A percentile compares a stretch with the other conserved stretches of the same genome.
These are phyloP conservation scores for Kwoniella dejecticola DNA, from an alignment of 768 basidiomycete species.

Conservation along the genomic window DNA sequence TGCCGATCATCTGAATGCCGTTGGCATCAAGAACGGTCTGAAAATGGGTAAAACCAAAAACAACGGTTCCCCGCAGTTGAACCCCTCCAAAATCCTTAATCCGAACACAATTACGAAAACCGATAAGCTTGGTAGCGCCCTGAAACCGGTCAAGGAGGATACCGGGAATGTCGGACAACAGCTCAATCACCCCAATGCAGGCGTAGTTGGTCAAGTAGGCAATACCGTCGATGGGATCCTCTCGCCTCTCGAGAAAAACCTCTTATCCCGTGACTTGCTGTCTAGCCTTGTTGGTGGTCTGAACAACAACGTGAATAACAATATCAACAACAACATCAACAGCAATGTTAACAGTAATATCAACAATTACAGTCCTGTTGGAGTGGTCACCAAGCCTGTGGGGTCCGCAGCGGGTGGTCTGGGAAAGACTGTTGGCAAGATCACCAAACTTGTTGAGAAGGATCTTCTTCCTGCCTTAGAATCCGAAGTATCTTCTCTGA, in stretches of 20 bases:
- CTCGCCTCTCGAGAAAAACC: conserved; percentile 1
- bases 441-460: background rate
- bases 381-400: background rate
- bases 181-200: conserved; percentile 7
- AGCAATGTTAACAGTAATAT: background rate
- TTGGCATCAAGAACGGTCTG: background rate
- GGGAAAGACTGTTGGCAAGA: background rate
- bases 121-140: background rate
- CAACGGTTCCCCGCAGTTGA: background rate
- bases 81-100: background rate
- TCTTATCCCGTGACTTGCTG: background rate
- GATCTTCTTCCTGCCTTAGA: too few relatives aligned
- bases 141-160: conserved; percentile 2
- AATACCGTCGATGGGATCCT: conserved; percentile 7
- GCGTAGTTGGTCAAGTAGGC: background rate
- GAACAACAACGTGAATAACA: background rate
- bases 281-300: background rate
- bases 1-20: background rate
- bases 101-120: background rate
- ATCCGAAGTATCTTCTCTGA: too few relatives aligned
- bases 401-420: background rate
- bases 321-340: background rate
- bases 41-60: conserved; percentile 6
- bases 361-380: background rate
- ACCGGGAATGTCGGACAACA: conserved; percentile 5